These are phyloP conservation scores for Brassica nigra DNA, from an alignment of 345 rosid genomes.

Conservation along the genomic window DNA sequence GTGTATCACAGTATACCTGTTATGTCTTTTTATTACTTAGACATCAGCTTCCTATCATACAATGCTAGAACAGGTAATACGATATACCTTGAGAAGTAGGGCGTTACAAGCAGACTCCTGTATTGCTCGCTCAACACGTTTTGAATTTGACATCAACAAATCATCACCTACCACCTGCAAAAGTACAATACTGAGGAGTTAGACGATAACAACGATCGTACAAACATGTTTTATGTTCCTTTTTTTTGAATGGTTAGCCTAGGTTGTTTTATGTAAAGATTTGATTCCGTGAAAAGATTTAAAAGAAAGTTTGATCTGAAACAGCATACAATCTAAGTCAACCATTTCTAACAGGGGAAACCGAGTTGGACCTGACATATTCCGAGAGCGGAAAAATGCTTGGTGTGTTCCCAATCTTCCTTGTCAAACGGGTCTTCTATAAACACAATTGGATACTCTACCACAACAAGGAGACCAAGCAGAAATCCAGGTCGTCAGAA, in stretches of 20 bases:
- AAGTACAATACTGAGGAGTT: conserved; percentile 9
- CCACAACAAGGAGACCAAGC: conserved; percentile 28
- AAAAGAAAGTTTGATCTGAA: conserved; percentile 10
- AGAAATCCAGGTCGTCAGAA: conserved; percentile 22
- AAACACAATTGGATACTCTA: conserved; percentile 83
- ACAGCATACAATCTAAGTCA: conserved; percentile 1
- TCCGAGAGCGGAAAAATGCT: conserved; percentile 69
- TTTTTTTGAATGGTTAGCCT: neutral
- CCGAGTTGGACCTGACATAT: conserved; percentile 78
- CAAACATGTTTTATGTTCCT: neutral
- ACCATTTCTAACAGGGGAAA: conserved; percentile 18
- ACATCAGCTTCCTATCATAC: neutral
- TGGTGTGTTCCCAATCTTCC: conserved; percentile 97
- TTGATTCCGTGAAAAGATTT: neutral
- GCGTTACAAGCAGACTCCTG: conserved; percentile 82
- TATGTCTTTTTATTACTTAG: neutral
- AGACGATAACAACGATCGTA: neutral
- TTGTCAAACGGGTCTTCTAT: conserved; percentile 98
- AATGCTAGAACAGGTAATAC: neutral
- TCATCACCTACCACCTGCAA: conserved; percentile 93
- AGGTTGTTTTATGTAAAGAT: neutral
- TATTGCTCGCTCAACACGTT: conserved; percentile 78
- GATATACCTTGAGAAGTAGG: conserved; percentile 85
- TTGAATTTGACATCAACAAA: conserved; percentile 83
- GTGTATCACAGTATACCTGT: conserved; percentile 37